phyloP scores from a whole-genome alignment of 2,329 filamentous ascomycete species.

The Pseudomassariella vexata region DNA sequence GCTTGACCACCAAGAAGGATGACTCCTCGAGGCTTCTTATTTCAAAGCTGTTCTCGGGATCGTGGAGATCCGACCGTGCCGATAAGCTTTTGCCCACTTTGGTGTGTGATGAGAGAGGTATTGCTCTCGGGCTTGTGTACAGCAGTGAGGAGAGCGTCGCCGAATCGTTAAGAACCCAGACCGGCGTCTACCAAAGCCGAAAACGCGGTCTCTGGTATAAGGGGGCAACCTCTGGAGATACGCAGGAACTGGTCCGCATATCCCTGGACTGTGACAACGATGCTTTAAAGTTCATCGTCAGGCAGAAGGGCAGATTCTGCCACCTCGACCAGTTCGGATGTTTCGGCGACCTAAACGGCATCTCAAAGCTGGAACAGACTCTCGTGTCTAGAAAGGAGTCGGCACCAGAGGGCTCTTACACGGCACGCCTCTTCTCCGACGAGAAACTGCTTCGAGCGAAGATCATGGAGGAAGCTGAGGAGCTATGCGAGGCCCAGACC shows the following conservation, averaged over 20 bases:
- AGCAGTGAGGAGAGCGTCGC: constrained; percentile 86
- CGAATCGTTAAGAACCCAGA: constrained; percentile 73
- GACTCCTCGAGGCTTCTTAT: constrained; percentile 58
- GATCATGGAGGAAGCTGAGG: constrained; percentile 97
- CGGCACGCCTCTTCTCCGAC: constrained; percentile 85
- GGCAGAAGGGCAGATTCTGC: constrained; percentile 89
- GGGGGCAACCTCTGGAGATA: constrained; percentile 88
- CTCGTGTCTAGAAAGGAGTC: constrained; percentile 74
- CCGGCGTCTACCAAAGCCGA: constrained; percentile 89
- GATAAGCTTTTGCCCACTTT: constrained; percentile 86
- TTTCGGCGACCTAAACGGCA: constrained; percentile 78
- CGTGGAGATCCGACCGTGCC: constrained; percentile 73
- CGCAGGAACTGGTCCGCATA: constrained; percentile 80
- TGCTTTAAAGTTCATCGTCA: constrained; percentile 83
- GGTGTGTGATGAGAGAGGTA: constrained; percentile 81
- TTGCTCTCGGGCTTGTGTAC: constrained; percentile 86
- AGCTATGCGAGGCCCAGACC: constrained; percentile 80
- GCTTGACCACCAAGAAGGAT: constrained; percentile 62
- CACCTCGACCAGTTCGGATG: constrained; percentile 89
- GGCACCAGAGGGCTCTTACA: constrained; percentile 88
- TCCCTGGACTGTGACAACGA: constrained; percentile 91
- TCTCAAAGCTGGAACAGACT: constrained; percentile 82
- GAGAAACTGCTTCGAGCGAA: constrained; percentile 85
- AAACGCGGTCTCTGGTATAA: constrained; percentile 97
- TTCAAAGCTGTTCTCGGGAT: constrained; percentile 64